phyloP scores from a whole-genome alignment of 108 stramenopile species.

The Fistulifera pelliculosa region DNA sequence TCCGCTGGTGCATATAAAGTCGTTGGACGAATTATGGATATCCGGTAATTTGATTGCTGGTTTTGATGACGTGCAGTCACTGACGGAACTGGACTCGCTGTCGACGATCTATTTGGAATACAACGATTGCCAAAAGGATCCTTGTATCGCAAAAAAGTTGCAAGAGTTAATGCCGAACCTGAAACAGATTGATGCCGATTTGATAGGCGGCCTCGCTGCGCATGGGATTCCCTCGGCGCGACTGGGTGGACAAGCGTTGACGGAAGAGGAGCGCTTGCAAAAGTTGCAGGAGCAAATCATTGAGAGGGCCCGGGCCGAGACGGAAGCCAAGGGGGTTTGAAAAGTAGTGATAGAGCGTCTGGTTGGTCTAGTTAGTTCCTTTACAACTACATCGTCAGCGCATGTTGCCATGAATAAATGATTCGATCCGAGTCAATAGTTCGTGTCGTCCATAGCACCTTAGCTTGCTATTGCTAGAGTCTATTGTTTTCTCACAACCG shows the following conservation, averaged over 20 bases:
- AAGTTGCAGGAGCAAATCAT: conserved; percentile 26
- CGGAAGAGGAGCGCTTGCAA: conserved; percentile 20
- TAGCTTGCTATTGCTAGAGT: too few relatives aligned
- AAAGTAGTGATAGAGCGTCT: too few relatives aligned
- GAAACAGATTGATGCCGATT: conserved; percentile 80
- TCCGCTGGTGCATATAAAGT: conserved; percentile 60
- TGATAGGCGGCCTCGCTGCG: conserved; percentile 31
- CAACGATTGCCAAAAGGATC: conserved; percentile 86
- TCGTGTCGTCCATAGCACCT: too few relatives aligned
- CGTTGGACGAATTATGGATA: conserved; percentile 92
- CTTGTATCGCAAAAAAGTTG: conserved; percentile 75
- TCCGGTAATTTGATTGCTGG: conserved; percentile 87
- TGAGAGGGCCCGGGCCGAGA: conserved; percentile 27
- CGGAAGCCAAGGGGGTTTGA: too few relatives aligned
- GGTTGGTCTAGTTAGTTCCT: too few relatives aligned
- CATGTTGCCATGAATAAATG: too few relatives aligned
- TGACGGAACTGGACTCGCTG: conserved; percentile 40
- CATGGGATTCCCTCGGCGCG: conserved; percentile 3
- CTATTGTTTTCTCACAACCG: too few relatives aligned
- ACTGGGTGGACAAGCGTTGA: conserved; percentile 2
- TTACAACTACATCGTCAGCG: too few relatives aligned
- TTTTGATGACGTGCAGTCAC: conserved; percentile 64
- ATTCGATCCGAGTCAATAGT: too few relatives aligned
- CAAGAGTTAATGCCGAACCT: conserved; percentile 63
- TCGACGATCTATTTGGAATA: conserved; percentile 94